phyloP scores from a whole-genome alignment of 768 basidiomycete species.

The Kwoniella europaea region DNA sequence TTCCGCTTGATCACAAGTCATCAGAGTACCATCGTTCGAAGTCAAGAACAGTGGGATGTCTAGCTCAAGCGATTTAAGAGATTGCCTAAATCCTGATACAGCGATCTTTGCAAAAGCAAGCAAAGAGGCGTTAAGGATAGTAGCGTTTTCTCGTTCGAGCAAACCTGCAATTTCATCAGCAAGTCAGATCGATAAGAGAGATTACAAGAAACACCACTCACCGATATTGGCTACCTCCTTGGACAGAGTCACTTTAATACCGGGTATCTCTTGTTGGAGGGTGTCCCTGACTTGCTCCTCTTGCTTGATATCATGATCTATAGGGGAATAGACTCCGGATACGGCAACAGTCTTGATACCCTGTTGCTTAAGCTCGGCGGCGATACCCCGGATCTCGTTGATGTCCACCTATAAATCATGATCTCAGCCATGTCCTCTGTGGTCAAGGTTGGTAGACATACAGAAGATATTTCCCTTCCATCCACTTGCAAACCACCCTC shows the following conservation, averaged over 20 bases:
- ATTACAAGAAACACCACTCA: constrained; percentile 2
- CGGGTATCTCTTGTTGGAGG: constrained; percentile 60
- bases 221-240: constrained; percentile 60
- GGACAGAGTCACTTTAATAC: constrained; percentile 64
- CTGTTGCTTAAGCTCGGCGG: constrained; percentile 60
- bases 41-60: constrained; percentile 60
- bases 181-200: background rate
- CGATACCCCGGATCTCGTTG: constrained; percentile 61
- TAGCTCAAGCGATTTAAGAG: constrained; percentile 62
- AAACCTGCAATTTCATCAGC: constrained; percentile 61
- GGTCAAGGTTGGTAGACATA: constrained; percentile 36
- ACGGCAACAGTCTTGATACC: constrained; percentile 60
- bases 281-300: constrained; percentile 63
- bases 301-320: constrained; percentile 62
- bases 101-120: constrained; percentile 67
- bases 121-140: constrained; percentile 70
- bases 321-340: constrained; percentile 63
- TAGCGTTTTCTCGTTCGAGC: constrained; percentile 70
- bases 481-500: constrained; percentile 61
- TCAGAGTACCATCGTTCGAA: constrained; percentile 54
- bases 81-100: constrained; percentile 64
- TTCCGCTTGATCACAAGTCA: constrained; percentile 60
- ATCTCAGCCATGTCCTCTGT: background rate
- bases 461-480: constrained; percentile 37
- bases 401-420: constrained; percentile 59